Conservation (phyloP, 768 basidiomycete species). For the Naganishia antarctica region DNA sequence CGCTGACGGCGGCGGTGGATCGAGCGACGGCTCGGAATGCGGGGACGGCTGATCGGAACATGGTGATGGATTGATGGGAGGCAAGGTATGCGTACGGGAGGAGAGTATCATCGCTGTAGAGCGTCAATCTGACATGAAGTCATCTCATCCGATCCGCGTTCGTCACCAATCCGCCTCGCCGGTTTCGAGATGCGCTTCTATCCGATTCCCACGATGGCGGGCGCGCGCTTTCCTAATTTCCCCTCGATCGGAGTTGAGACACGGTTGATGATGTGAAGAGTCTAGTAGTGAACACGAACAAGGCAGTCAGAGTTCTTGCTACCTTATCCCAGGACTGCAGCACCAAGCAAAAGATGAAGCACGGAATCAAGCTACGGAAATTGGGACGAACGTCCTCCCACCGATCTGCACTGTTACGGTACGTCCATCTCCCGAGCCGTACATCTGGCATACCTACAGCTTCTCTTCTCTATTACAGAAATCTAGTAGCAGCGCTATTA, state of each 20-base stretch:
- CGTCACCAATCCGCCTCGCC: neutral
- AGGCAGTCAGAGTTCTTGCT: too few species aligned
- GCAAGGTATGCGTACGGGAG: neutral
- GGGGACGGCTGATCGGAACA: constrained; percentile 40
- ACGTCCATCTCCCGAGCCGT: constrained; percentile 31
- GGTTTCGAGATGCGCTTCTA: neutral
- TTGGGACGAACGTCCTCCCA: constrained; percentile 88
- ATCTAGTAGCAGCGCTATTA: constrained; percentile 86
- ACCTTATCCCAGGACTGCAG: too few species aligned
- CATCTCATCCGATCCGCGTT: neutral
- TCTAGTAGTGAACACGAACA: too few species aligned
- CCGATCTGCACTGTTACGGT: constrained; percentile 89
- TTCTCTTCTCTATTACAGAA: constrained; percentile 54
- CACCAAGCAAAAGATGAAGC: constrained; percentile 62
- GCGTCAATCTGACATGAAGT: constrained; percentile 1
- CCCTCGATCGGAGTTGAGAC: constrained; percentile 12
- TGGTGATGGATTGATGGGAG: constrained; percentile 5
- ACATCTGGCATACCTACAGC: neutral
- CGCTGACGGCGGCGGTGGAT: constrained; percentile 27
- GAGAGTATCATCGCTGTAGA: neutral
- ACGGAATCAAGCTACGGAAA: constrained; percentile 87
- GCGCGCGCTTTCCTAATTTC: constrained; percentile 7
- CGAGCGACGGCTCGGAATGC: constrained; percentile 32
- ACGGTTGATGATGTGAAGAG: neutral
- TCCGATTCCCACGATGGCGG: constrained; percentile 10